Evolutionary conservation across 805 yeast species (phyloP), one percentile per base, ranked within the genome.

Genomic region (Henningerozyma blattae): DNA sequence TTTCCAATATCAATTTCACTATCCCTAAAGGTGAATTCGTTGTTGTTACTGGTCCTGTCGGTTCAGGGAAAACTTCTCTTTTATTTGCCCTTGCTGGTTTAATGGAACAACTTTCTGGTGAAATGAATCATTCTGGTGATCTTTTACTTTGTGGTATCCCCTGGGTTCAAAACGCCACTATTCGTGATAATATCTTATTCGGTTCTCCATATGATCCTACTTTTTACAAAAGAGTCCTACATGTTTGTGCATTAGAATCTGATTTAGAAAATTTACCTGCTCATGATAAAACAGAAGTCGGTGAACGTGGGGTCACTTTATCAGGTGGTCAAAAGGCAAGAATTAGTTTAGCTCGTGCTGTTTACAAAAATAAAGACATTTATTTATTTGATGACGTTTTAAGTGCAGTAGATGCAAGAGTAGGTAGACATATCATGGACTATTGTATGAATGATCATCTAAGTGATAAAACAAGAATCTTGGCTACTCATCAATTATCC

Each of bases 311-410:
- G 47, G 75, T 83, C 31, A 81, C 91, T 0, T 58, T 83, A 28
- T 78, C 89, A n/a, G 94, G 94, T 36, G 94, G 94, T 33, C 94
- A 83, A 53, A 83, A 83, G 61, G 89, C 93, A 0, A 69, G 94
- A 53, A 69, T 83, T 34, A 72, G 74, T 48, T 59, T 83, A 39
- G 94, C 94, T 3, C 67, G 94, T 50, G 79, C 89, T 2, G 84
- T 80, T 2, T 83, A 83, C 48, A 72, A 77, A 12, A 65, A 74
- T 18, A 68, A 69, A 15, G 85, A 79, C 47, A 75, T 81, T 17
- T 66, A 77, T 27, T 55, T 83, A 33, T 56, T 83, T 34, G 94
- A 83, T 50, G 94, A 83, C 51, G 85, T 82, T 13, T 64, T 83
- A 37, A 73, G 83, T 59, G 93, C 94, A 4, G 93, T 83, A 6